Conservation (phyloP, 495 filamentous ascomycete species). For the Podospora didyma region DNA sequence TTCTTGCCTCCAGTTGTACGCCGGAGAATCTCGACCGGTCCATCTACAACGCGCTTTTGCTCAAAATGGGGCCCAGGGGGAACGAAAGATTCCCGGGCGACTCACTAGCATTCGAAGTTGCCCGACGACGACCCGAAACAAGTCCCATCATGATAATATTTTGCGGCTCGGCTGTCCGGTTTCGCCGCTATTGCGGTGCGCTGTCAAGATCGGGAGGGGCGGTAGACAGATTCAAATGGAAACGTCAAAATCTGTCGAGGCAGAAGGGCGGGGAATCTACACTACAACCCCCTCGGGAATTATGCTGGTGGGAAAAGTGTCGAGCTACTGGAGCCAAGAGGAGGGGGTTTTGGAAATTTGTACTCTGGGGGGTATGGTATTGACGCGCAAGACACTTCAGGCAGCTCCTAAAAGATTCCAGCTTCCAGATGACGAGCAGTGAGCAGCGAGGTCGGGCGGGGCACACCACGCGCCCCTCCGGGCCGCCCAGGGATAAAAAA, state of each 20-base stretch:
- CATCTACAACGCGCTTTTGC: constrained; percentile 12
- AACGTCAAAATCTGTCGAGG: background rate
- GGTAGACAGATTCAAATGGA: background rate
- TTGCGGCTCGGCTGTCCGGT: background rate
- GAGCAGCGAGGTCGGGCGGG: constrained; percentile 5
- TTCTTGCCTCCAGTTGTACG: constrained; percentile 24
- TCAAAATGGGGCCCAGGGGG: constrained; percentile 15
- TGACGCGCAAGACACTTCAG: background rate
- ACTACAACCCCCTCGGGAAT: background rate
- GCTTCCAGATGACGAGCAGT: background rate
- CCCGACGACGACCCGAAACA: constrained; percentile 31
- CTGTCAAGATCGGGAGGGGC: background rate
- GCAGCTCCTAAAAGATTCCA: background rate
- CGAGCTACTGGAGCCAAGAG: background rate
- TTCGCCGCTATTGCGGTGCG: background rate
- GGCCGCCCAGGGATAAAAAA: background rate
- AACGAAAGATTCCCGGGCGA: constrained; percentile 7
- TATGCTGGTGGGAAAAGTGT: background rate
- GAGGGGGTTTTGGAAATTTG: background rate
- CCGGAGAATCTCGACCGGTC: constrained; percentile 18
- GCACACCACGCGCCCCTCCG: background rate
- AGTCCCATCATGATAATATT: constrained; percentile 26
- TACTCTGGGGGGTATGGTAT: background rate
- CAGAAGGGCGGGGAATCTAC: no score
- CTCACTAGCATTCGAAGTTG: constrained; percentile 37